Base-by-base conservation (phyloP, 805 yeast species). In the Wickerhamia fluorescens region DNA sequence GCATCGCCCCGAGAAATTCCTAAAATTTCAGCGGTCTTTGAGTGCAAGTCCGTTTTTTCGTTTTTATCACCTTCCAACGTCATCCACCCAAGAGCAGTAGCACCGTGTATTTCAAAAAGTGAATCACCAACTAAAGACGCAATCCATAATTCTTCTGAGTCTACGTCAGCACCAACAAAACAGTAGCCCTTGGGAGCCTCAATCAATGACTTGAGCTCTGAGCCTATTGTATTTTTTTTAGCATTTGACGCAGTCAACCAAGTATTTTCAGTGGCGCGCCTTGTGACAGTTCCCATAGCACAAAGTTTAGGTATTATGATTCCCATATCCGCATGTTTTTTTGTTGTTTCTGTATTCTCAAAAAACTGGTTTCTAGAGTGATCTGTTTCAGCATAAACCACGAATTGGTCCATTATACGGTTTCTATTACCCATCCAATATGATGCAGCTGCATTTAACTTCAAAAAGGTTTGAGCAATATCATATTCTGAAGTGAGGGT, bases 61-160 rank as follows among this genome's bases (percentile, higher is more conserved):
- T 62, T 66, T 56, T 92, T 92, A 4, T 89, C 77, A 12, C 99
- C 99, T 61, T 92, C 99, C 32, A 92, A 66, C 2, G 96, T 88
- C 99, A 92, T 94, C 98, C 98, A 94, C 0, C 97, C 96, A 31
- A 94, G 71, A 0, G 97, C 95, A 0, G 97, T 86, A 9, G 94
- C 94, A 5, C 98, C 99, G 53, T 92, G 99, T 14, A 83, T 61
- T 19, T 79, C 74, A 55, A 89, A 85, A 29, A 79, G 73, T 0
- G 97, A 78, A 51, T 92, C 99, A 3, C 98, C 96, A 18, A 89
- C 78, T 14, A 94, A 59, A 12, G 96, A 82, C 0, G 98, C 98
- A 41, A 92, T 92, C 99, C 99, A 92, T 24, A 92, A 65, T 49
- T 92, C 99, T 49, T 92, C 98, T 21, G 96, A 85, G 54, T 92